Percentiles rank a stretch among this genome's conserved stretches.
Evolutionary conservation across 177 flowering plant species (phyloP).

Genomic region (Tripterygium wilfordii): DNA sequence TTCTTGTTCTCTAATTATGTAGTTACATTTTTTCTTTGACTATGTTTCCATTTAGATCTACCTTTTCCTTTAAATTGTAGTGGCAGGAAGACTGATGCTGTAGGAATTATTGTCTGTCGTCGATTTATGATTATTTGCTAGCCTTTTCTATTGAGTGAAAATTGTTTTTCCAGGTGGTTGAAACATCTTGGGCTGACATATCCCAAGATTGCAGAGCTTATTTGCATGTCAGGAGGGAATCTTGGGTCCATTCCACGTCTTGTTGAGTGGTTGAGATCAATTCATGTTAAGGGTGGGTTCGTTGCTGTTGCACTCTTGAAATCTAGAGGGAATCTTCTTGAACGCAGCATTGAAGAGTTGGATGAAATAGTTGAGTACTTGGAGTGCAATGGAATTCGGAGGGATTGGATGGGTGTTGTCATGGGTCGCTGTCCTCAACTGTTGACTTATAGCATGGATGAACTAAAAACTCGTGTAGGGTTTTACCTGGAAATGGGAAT

Average conservation of each 20-base stretch:
- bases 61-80: too few relatives aligned
- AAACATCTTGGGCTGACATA: conserved; percentile 80
- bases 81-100: too few relatives aligned
- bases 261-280: conserved; percentile 67
- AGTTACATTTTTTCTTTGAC: too few relatives aligned
- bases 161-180: conserved; percentile 85
- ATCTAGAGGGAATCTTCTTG: conserved; percentile 49
- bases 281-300: conserved; percentile 65
- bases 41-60: too few relatives aligned
- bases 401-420: conserved; percentile 90
- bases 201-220: conserved; percentile 74
- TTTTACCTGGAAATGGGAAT: conserved; percentile 82
- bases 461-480: conserved; percentile 44
- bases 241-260: conserved; percentile 39
- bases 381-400: conserved; percentile 72
- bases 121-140: too few relatives aligned
- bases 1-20: too few relatives aligned
- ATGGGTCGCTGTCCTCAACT: conserved; percentile 67
- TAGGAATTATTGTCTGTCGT: too few relatives aligned
- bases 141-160: too few relatives aligned
- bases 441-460: conserved; percentile 44
- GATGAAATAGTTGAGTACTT: conserved; percentile 61
- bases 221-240: conserved; percentile 60
- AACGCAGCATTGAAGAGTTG: conserved; percentile 49
- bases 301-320: conserved; percentile 52